Base-by-base conservation (phyloP, 805 yeast genomes). In the Ogataea pini region DNA sequence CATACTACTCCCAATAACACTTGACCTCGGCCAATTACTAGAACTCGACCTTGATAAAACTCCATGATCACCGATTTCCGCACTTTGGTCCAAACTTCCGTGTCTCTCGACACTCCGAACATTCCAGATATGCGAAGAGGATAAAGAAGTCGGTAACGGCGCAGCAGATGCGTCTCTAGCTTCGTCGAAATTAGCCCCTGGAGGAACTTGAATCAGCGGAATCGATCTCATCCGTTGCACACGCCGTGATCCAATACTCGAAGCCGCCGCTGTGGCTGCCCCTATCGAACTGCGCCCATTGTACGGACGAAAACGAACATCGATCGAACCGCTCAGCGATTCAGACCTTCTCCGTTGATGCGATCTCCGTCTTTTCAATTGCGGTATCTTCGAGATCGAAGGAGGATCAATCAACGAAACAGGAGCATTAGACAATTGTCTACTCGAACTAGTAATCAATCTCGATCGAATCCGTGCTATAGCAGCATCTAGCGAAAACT, bases 401-500 rank as follows among this genome's bases (percentile, higher is more conserved):
- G 36, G 20, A 6, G 36, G 20, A n/a, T 48, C 50, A 19, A 56
- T 52, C 18, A 56, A 49, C 6, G 57, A 47, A 14, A 56, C 50
- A 1, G 57, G 56, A 12, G 54, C 28, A 22, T 49, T 47, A 1
- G 50, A 41, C 18, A 56, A 41, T 16, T 49, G 45, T 18, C 53
- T 36, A 41, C 38, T 52, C 12, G 60, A 49, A 18, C 52, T 50
- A 14, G 75, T 69, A 16, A 85, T 78, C 22, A 84, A 70, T 52
- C 85, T 72, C 6, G 87, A 83, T 54, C 89, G 75, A 46, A 90
- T 64, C 7, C 67, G 61, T n/a, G 83, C 74, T 7, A 94, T 89
- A 7, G 94, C 86, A 49, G 77, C 78, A 65, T 92, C 98, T 34
- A 92, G 71, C 0, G 90, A 86, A 65, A 92, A 85, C 61, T 92